phyloP scores from a whole-genome alignment of 305 asterid species.

The Solanum hybrid region DNA sequence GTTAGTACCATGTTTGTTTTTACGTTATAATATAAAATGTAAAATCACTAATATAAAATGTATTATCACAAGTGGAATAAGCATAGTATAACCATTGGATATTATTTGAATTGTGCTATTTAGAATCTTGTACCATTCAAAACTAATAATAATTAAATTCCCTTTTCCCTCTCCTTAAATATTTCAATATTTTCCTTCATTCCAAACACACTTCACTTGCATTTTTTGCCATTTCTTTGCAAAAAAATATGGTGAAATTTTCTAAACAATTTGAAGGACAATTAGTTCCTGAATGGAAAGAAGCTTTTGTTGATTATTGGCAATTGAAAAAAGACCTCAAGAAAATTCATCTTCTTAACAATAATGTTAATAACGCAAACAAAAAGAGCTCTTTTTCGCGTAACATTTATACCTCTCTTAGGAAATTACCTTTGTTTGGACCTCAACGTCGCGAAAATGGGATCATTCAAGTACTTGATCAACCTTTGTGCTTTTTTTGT shows the following conservation, averaged over 20 bases:
- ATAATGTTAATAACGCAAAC: slow-evolving; percentile 6
- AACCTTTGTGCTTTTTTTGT: neutral
- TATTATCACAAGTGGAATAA: slow-evolving; percentile 45
- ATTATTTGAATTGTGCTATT: slow-evolving; percentile 60
- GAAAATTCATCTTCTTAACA: slow-evolving; percentile 30
- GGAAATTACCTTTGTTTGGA: slow-evolving; percentile 26
- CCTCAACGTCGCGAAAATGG: slow-evolving; percentile 32
- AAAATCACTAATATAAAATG: slow-evolving; percentile 10
- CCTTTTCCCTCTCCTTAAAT: slow-evolving; percentile 44
- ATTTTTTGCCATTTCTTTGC: slow-evolving; percentile 1
- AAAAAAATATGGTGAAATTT: slow-evolving; percentile 55
- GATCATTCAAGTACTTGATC: slow-evolving; percentile 42
- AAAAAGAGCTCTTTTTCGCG: slow-evolving; percentile 6
- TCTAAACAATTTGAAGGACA: slow-evolving; percentile 85
- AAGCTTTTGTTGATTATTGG: slow-evolving; percentile 82
- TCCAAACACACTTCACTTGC: slow-evolving; percentile 19
- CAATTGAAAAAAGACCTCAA: slow-evolving; percentile 71
- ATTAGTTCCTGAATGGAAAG: slow-evolving; percentile 89
- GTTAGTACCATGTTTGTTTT: neutral
- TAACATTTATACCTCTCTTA: slow-evolving; percentile 24
- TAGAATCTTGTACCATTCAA: slow-evolving; percentile 21
- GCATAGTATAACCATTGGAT: slow-evolving; percentile 44
- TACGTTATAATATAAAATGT: neutral
- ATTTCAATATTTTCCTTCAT: slow-evolving; percentile 21
- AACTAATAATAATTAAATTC: slow-evolving; percentile 15